Evolutionary conservation across 805 yeast species (phyloP), one percentile per base, ranked within the genome.

Genomic region (Metschnikowia picachoensis): DNA sequence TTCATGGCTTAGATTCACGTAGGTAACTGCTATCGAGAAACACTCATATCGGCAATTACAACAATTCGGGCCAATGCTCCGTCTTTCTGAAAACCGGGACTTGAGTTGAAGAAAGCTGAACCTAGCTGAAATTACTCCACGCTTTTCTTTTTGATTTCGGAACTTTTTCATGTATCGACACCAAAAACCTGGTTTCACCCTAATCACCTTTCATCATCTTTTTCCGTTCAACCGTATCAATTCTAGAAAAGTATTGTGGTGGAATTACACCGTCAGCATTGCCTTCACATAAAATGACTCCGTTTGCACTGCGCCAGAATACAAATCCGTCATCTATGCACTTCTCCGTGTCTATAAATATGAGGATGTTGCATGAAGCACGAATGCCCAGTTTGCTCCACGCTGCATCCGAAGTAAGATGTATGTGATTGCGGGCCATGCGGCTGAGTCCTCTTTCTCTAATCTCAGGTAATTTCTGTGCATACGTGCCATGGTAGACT

Each of bases 371-470:
- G 44, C 82, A 67, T 35, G 71, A 68, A n/a, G 63, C 55, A 41
- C 97, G 71, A 70, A 89, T 79, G 0, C 98, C 98, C 50, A 91
- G 81, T 12, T 84, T 72, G 12, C 83, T 83, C 13, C 65, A 60
- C 4, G 61, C 60, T 4, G 70, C 69, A 28, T 65, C 67, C 1
- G 79, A 67, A 0, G 98, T 87, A 60, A 92, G 74, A 66, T 94
- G 99, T 14, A 94, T 80, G 62, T 94, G 98, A 53, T 84, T 84
- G 57, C 99, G 70, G 30, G 63, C 66, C 96, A 90, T 87, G 49
- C 66, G 72, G 13, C 75, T 73, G 20, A 94, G 66, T 0, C 88
- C 90, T 0, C 80, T 80, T 25, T 65, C 43, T n/a, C 74, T 45
- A 4, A 87, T 87, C 16, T 60, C 46, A 1, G 66, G 58, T 53